These are phyloP conservation scores for Agrocybe pediades DNA, from an alignment of 768 basidiomycete species.

Conservation along the genomic window DNA sequence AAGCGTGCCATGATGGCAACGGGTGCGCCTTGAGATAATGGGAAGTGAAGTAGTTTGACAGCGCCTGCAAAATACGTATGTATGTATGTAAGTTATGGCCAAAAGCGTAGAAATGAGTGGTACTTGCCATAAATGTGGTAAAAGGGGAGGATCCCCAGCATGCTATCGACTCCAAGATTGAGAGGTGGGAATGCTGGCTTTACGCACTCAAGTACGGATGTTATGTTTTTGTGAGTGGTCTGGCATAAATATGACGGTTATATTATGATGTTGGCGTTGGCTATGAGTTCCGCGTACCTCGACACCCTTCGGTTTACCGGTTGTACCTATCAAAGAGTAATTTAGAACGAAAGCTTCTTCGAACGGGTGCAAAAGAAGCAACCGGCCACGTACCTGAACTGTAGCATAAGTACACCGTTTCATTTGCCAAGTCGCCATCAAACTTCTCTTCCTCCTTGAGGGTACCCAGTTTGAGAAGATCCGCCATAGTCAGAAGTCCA, in stretches of 20 bases:
- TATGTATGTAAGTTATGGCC: not conserved
- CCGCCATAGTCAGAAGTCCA: slow-evolving; percentile 41
- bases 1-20: slow-evolving; percentile 68
- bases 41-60: slow-evolving; percentile 63
- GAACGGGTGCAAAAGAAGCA: not conserved
- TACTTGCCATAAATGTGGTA: slow-evolving; percentile 45
- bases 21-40: slow-evolving; percentile 50
- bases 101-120: not conserved
- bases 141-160: slow-evolving; percentile 68
- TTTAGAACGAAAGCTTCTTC: not conserved
- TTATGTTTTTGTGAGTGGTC: slow-evolving; percentile 74
- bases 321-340: slow-evolving; percentile 52
- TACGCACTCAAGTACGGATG: slow-evolving; percentile 56
- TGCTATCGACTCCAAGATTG: slow-evolving; percentile 41
- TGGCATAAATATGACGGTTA: slow-evolving; percentile 18
- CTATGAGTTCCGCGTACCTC: slow-evolving; percentile 33
- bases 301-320: slow-evolving; percentile 76
- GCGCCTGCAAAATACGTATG: slow-evolving; percentile 48
- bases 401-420: slow-evolving; percentile 70
- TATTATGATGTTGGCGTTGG: not conserved
- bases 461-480: slow-evolving; percentile 52
- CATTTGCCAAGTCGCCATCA: slow-evolving; percentile 49
- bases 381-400: slow-evolving; percentile 32
- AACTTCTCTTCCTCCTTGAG: slow-evolving; percentile 57
- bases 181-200: slow-evolving; percentile 43